Percentiles rank a stretch among this genome's conserved stretches.
These are phyloP conservation scores for Neurospora sp. DNA, from an alignment of 495 filamentous ascomycete genomes.

Conservation along the genomic window DNA sequence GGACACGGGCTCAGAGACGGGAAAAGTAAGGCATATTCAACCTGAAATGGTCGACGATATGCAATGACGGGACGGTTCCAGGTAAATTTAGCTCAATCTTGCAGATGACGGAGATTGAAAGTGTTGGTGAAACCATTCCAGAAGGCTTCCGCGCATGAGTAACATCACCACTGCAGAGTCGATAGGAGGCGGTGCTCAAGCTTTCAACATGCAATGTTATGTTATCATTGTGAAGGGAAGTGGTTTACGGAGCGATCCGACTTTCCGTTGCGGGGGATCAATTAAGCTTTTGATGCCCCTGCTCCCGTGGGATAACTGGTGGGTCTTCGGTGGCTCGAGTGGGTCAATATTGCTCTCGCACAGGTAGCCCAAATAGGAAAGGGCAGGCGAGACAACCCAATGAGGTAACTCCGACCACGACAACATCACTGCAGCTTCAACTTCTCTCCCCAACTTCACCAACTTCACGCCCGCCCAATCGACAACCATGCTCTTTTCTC, in stretches of 20 bases:
- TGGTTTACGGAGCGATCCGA: neutral
- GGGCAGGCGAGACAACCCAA: neutral
- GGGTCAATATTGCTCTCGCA: conserved; percentile 17
- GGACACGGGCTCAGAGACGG: neutral
- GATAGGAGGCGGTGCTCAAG: neutral
- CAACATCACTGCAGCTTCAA: neutral
- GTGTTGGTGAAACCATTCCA: neutral
- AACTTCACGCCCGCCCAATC: neutral
- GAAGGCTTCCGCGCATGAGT: neutral
- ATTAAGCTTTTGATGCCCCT: conserved; percentile 13
- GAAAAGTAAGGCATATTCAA: neutral
- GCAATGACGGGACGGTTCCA: neutral
- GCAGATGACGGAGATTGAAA: neutral
- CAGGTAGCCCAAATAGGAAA: conserved; percentile 24
- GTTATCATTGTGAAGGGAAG: neutral
- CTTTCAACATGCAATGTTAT: neutral
- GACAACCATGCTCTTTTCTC: neutral
- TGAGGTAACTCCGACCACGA: neutral
- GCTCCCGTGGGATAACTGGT: conserved; percentile 2
- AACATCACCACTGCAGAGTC: neutral
- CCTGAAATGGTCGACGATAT: neutral
- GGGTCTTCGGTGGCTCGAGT: neutral
- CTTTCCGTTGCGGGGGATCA: neutral
- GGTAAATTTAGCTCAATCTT: neutral
- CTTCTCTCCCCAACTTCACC: conserved; percentile 3